A percentile compares a stretch with the other conserved stretches of the same genome.
These are phyloP conservation scores for Cicer judaicum DNA, from an alignment of 306 rosid species.

Conservation along the genomic window DNA sequence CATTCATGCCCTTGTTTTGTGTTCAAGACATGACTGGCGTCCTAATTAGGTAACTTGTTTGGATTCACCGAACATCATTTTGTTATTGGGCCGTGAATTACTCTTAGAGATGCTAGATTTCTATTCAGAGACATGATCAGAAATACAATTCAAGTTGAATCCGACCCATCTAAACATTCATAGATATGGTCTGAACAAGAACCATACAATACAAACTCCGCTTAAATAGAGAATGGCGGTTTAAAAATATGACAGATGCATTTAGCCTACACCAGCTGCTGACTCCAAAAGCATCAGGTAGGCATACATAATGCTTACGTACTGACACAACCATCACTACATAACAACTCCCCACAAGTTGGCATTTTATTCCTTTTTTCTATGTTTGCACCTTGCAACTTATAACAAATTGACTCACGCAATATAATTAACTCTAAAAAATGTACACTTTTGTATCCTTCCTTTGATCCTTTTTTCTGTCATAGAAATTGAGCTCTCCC, in stretches of 20 bases:
- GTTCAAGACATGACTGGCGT: not conserved
- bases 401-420: not conserved
- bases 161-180: not conserved
- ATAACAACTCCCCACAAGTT: conserved; percentile 16
- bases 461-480: not conserved
- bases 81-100: no score
- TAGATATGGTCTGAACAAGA: not conserved
- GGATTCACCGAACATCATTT: no score
- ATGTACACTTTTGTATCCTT: not conserved
- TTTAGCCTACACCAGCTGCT: conserved; percentile 22
- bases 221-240: conserved; percentile 11
- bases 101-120: not conserved
- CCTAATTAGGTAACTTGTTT: not conserved
- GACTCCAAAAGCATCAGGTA: conserved; percentile 4
- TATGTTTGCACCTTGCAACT: not conserved
- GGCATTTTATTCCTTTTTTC: conserved; percentile 24
- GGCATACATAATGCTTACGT: not conserved
- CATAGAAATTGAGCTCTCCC: not conserved
- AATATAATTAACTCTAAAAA: not conserved
- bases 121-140: not conserved
- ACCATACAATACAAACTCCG: not conserved
- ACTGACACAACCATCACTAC: not conserved
- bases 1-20: not conserved
- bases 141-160: not conserved
- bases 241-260: conserved; percentile 8